phyloP scores from a whole-genome alignment of 805 yeast species.

The Cephaloascus albidus region DNA sequence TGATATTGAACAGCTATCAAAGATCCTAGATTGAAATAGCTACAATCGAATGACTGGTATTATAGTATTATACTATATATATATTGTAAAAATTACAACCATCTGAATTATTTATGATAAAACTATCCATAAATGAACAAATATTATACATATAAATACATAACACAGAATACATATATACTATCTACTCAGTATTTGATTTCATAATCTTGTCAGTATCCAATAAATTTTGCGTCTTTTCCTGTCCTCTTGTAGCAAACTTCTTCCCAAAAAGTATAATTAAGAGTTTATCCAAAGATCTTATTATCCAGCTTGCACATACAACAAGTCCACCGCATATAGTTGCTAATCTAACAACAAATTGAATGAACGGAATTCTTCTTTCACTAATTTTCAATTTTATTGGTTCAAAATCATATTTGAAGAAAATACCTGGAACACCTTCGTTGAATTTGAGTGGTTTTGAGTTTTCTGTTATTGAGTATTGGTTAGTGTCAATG shows the following conservation, averaged over 20 bases:
- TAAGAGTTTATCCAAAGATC: slow-evolving; percentile 45
- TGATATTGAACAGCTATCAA: too few species aligned
- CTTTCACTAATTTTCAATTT: slow-evolving; percentile 58
- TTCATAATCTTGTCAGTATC: background rate
- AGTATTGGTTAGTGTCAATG: slow-evolving; percentile 80
- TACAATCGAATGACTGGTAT: too few species aligned
- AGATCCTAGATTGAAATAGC: too few species aligned
- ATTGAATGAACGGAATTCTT: slow-evolving; percentile 70
- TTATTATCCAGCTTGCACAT: slow-evolving; percentile 56
- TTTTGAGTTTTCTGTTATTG: slow-evolving; percentile 47
- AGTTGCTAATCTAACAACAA: slow-evolving; percentile 69
- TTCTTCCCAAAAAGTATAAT: slow-evolving; percentile 49
- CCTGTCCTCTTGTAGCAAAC: slow-evolving; percentile 38
- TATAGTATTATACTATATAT: too few species aligned
- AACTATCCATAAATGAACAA: too few species aligned
- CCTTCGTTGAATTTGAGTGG: slow-evolving; percentile 8
- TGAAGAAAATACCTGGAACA: slow-evolving; percentile 74
- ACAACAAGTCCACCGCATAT: slow-evolving; percentile 77
- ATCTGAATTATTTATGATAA: too few species aligned
- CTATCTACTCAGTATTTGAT: too few species aligned
- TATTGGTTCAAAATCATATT: slow-evolving; percentile 85
- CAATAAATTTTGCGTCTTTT: slow-evolving; percentile 13
- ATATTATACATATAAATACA: too few species aligned
- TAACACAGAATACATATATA: too few species aligned
- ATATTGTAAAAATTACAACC: too few species aligned